These are phyloP conservation scores for Fabrea salina DNA, from an alignment of 169 alveolate species.

Conservation along the genomic window DNA sequence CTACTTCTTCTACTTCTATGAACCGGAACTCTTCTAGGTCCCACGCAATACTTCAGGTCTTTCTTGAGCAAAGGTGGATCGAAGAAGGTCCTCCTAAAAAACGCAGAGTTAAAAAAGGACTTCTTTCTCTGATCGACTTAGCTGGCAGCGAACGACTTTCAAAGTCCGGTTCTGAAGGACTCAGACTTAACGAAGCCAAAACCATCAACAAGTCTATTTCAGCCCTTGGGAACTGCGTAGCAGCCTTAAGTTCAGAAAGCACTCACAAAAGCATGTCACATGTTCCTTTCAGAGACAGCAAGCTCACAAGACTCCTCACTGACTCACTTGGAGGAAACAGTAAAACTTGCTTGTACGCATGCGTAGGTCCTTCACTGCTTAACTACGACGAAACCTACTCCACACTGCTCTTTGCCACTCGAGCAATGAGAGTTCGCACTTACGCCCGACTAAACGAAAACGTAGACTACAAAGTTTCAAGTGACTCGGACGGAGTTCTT, in stretches of 20 bases:
- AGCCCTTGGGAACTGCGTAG: slow-evolving; percentile 71
- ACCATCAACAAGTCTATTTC: slow-evolving; percentile 77
- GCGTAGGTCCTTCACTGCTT: slow-evolving; percentile 62
- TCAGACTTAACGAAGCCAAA: slow-evolving; percentile 65
- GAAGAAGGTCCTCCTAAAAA: slow-evolving; percentile 43
- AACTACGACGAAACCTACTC: slow-evolving; percentile 73
- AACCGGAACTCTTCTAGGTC: slow-evolving; percentile 70
- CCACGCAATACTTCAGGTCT: slow-evolving; percentile 74
- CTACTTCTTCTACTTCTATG: slow-evolving; percentile 69
- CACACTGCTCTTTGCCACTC: slow-evolving; percentile 70
- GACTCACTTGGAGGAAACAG: slow-evolving; percentile 76
- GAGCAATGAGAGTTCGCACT: slow-evolving; percentile 74
- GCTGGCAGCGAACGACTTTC: slow-evolving; percentile 77
- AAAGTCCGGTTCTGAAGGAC: slow-evolving; percentile 61
- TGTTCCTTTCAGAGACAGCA: slow-evolving; percentile 79
- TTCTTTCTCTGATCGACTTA: slow-evolving; percentile 71
- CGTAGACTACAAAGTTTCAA: slow-evolving; percentile 55
- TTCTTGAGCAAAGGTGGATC: slow-evolving; percentile 70
- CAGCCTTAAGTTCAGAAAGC: slow-evolving; percentile 51
- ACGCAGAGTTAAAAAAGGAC: slow-evolving; percentile 59
- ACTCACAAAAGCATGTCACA: slow-evolving; percentile 35
- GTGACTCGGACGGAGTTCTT: background rate
- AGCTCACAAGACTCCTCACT: slow-evolving; percentile 72
- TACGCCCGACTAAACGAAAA: slow-evolving; percentile 63
- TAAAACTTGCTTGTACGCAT: slow-evolving; percentile 72